Evolutionary conservation across 805 yeast species (phyloP).

Genomic region (Hanseniaspora jakobsenii): DNA sequence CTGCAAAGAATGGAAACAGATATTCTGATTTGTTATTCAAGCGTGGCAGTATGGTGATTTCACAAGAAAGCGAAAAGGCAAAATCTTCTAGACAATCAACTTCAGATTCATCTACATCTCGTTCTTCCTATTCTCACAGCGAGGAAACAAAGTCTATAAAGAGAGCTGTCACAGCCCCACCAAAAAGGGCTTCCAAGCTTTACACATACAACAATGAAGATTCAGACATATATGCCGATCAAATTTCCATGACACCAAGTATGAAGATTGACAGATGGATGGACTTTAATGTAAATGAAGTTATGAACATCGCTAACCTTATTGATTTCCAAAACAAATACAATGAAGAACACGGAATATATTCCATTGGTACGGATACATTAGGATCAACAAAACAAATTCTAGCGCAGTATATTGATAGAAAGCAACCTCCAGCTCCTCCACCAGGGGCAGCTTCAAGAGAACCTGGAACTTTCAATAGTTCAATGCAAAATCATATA

Average conservation of each 20-base stretch:
- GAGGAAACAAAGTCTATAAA: constrained; percentile 4
- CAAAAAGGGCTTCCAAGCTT: constrained; percentile 8
- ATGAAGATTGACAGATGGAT: constrained; percentile 27
- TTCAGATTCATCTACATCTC: constrained; percentile 4
- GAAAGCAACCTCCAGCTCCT: constrained; percentile 14
- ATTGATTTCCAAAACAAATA: constrained; percentile 5
- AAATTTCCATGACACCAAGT: constrained; percentile 23
- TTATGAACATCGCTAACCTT: constrained; percentile 13
- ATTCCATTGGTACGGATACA: background rate
- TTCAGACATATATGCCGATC: constrained; percentile 20
- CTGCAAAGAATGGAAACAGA: constrained; percentile 12
- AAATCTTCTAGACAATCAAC: background rate
- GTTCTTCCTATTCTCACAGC: constrained; percentile 2
- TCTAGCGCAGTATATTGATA: constrained; percentile 10
- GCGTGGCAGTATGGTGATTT: constrained; percentile 8
- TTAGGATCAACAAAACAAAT: constrained; percentile 7
- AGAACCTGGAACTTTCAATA: constrained; percentile 6
- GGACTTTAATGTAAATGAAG: constrained; percentile 21
- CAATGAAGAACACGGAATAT: background rate
- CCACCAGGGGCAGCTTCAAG: constrained; percentile 5
- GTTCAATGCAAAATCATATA: constrained; percentile 11
- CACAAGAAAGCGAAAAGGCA: background rate
- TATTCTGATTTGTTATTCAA: constrained; percentile 14
- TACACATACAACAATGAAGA: constrained; percentile 17
- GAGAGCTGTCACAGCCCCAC: constrained; percentile 5